Conservation (phyloP, 1,284 basidiomycete species). For the Boletus smithii region DNA sequence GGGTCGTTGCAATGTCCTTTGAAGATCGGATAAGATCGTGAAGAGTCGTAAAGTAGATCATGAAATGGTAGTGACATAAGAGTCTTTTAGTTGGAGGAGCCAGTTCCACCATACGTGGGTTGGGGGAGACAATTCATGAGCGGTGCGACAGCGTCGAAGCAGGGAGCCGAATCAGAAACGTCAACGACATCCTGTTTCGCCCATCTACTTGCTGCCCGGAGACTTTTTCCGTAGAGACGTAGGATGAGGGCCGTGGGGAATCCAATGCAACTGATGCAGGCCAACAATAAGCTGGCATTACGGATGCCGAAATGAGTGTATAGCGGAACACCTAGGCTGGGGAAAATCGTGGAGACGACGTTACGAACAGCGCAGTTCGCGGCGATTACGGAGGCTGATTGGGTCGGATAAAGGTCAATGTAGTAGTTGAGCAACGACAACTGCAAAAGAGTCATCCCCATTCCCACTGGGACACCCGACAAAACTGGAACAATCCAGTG, state of each 20-base stretch:
- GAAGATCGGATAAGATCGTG: constrained; percentile 7
- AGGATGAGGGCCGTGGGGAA: constrained; percentile 22
- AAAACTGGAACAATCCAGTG: constrained; percentile 14
- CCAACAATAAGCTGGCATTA: constrained; percentile 25
- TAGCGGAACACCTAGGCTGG: constrained; percentile 23
- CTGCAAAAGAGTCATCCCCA: constrained; percentile 30
- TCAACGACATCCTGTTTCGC: constrained; percentile 21
- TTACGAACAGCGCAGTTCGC: constrained; percentile 27
- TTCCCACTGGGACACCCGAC: constrained; percentile 26
- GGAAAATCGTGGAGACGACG: constrained; percentile 17
- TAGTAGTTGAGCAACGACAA: constrained; percentile 29
- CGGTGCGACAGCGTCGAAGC: constrained; percentile 7
- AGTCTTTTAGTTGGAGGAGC: constrained; percentile 3
- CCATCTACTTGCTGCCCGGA: constrained; percentile 25
- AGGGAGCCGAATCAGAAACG: neutral
- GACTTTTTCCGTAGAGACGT: constrained; percentile 16
- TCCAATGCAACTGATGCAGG: constrained; percentile 26
- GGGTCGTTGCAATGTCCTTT: neutral
- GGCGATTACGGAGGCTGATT: constrained; percentile 28
- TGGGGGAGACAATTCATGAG: constrained; percentile 10
- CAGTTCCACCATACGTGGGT: constrained; percentile 20
- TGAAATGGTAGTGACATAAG: neutral
- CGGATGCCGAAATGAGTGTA: constrained; percentile 24
- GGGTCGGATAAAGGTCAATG: constrained; percentile 29
- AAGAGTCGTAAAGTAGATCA: neutral